Evolutionary conservation across 257 asterid genomes (phyloP), one percentile per base, ranked within the genome.

Genomic region (Lavandula angustifolia): DNA sequence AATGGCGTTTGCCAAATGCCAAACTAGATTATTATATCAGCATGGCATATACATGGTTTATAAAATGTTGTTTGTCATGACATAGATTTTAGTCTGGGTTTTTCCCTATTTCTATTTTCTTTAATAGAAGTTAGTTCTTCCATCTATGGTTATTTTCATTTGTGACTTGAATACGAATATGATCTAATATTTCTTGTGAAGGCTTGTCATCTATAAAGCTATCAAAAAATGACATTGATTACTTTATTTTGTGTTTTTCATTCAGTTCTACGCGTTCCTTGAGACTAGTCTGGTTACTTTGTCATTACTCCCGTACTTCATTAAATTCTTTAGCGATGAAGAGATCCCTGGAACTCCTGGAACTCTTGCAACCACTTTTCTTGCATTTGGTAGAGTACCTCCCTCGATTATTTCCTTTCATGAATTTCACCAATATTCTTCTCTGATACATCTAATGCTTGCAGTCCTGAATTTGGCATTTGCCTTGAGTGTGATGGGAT

Each of bases 281-380:
- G 99, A 94, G 80, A 94, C 99, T 60, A 85, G 77, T 62, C 78
- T 90, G 14, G 99, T 87, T 61, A 80, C 96, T 6, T 60, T 94
- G 64, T 73, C 96, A 42, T 74, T 94, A 67, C 79, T 94, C 72
- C 96, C 97, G 4, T 84, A 85, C 46, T 94, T 94, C 64, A 80
- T 94, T 75, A 86, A 85, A 67, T 94, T 94, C 91, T 94, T 94
- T 74, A 79, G 92, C 52, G 99, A 94, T 22, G 96, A 82, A 55
- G 96, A 89, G 81, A 89, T 94, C 70, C 87, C 95, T 66, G 97
- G 95, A 71, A 82, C 99, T 63, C 96, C 97, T 22, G 88, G 97
- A 75, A 87, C 84, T 55, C 96, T 87, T 53, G 99, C 97, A 54
- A 86, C 97, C 63, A 94, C 96, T 62, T 94, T 90, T 79, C 97